phyloP scores from a whole-genome alignment of 2,329 filamentous ascomycete genomes.

The Aspergillus nomiae region DNA sequence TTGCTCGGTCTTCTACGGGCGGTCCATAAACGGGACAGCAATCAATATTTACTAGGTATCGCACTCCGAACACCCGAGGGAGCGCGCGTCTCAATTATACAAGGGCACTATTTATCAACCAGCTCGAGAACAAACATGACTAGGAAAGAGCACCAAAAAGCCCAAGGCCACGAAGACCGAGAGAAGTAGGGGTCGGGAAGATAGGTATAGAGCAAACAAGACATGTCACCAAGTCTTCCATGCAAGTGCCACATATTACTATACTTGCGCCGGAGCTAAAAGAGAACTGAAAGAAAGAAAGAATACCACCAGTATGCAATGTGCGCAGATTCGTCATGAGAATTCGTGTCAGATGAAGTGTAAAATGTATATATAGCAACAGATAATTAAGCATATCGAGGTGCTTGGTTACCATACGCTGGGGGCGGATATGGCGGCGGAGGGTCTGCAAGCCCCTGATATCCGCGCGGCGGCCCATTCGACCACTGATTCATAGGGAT shows the following conservation, averaged over 20 bases:
- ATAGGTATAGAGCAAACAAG: conserved; percentile 1
- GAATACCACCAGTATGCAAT: neutral
- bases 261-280: conserved; percentile 5
- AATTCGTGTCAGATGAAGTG: conserved; percentile 7
- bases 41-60: neutral
- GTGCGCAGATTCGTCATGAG: conserved; percentile 5
- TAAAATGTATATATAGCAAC: conserved; percentile 8
- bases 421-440: conserved; percentile 22
- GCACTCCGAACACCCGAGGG: neutral
- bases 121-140: neutral
- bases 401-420: conserved; percentile 1
- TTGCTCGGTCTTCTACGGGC: neutral
- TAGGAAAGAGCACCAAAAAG: neutral
- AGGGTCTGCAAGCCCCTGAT: conserved; percentile 27
- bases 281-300: neutral
- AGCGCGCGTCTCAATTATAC: neutral
- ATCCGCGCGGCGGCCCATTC: conserved; percentile 22
- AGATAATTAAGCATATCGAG: conserved; percentile 28
- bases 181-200: neutral
- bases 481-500: conserved; percentile 27
- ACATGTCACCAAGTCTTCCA: neutral
- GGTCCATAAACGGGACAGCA: neutral
- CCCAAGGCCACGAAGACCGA: neutral
- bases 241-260: neutral
- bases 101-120: neutral